Conservation (phyloP, 805 yeast genomes). For the Helenozyma rhizophorensis region DNA sequence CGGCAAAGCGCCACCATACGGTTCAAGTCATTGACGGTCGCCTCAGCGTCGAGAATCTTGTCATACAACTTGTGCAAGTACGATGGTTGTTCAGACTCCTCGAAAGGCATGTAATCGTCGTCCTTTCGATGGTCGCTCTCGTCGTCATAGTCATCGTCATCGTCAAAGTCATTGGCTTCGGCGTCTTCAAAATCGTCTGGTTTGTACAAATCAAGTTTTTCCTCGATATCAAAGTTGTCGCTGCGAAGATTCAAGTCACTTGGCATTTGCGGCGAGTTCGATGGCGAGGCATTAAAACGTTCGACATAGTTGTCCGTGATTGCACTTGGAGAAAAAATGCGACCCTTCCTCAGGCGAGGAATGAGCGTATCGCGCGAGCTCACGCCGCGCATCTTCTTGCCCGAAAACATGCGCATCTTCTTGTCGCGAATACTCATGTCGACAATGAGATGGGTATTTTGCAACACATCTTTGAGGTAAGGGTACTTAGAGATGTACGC, state of each 20-base stretch:
- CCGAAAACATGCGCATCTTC: slow-evolving; percentile 32
- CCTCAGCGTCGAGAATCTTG: slow-evolving; percentile 31
- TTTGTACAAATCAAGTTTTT: slow-evolving; percentile 29
- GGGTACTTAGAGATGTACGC: slow-evolving; percentile 94
- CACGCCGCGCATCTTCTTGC: slow-evolving; percentile 30
- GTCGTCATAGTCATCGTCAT: slow-evolving; percentile 27
- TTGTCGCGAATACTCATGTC: slow-evolving; percentile 49
- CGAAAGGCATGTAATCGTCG: too few relatives aligned
- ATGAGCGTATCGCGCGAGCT: slow-evolving; percentile 29
- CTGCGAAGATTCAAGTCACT: slow-evolving; percentile 29
- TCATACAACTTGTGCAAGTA: slow-evolving; percentile 29
- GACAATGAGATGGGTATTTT: slow-evolving; percentile 70
- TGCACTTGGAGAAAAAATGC: slow-evolving; percentile 9
- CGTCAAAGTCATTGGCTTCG: slow-evolving; percentile 18
- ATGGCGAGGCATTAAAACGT: slow-evolving; percentile 31
- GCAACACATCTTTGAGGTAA: slow-evolving; percentile 65
- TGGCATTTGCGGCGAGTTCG: slow-evolving; percentile 38
- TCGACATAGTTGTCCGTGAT: slow-evolving; percentile 12
- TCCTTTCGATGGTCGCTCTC: slow-evolving; percentile 15
- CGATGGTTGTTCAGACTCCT: slow-evolving; percentile 12
- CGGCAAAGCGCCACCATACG: slow-evolving; percentile 31
- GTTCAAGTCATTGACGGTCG: slow-evolving; percentile 28
- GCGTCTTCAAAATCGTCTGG: slow-evolving; percentile 19
- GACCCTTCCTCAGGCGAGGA: slow-evolving; percentile 29
- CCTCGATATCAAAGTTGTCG: slow-evolving; percentile 30